These are phyloP conservation scores for Jamesozyma gamospora DNA, from an alignment of 805 yeast species.

Conservation along the genomic window DNA sequence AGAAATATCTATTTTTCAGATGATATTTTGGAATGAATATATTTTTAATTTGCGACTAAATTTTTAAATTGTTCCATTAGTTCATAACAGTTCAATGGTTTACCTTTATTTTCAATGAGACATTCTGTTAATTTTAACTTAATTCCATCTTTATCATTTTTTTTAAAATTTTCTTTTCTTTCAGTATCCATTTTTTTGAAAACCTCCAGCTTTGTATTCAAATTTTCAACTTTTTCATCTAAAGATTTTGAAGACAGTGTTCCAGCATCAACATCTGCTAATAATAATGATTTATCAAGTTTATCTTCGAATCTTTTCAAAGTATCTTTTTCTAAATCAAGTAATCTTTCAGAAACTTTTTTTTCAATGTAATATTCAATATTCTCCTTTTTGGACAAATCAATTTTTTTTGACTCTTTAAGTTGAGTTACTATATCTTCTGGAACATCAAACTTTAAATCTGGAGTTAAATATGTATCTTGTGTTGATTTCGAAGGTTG, in stretches of 20 bases:
- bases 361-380: conserved; percentile 58
- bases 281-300: conserved; percentile 33
- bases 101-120: conserved; percentile 47
- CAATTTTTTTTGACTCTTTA: conserved; percentile 54
- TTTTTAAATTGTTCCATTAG: conserved; percentile 62
- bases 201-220: conserved; percentile 30
- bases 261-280: conserved; percentile 25
- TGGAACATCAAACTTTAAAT: conserved; percentile 55
- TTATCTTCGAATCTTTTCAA: conserved; percentile 42
- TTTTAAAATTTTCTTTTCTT: conserved; percentile 8
- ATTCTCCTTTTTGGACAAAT: conserved; percentile 60
- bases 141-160: conserved; percentile 34
- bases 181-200: conserved; percentile 29
- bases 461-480: conserved; percentile 5
- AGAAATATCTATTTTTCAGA: neutral
- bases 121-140: conserved; percentile 44
- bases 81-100: conserved; percentile 73
- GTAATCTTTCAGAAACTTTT: conserved; percentile 49
- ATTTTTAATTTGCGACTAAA: conserved; percentile 34
- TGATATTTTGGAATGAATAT: neutral
- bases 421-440: conserved; percentile 54
- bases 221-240: conserved; percentile 35
- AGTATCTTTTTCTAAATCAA: conserved; percentile 44
- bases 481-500: conserved; percentile 49
- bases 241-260: conserved; percentile 27